Base-by-base conservation (phyloP, 73 alveolate species). In the Stentor coeruleus region DNA sequence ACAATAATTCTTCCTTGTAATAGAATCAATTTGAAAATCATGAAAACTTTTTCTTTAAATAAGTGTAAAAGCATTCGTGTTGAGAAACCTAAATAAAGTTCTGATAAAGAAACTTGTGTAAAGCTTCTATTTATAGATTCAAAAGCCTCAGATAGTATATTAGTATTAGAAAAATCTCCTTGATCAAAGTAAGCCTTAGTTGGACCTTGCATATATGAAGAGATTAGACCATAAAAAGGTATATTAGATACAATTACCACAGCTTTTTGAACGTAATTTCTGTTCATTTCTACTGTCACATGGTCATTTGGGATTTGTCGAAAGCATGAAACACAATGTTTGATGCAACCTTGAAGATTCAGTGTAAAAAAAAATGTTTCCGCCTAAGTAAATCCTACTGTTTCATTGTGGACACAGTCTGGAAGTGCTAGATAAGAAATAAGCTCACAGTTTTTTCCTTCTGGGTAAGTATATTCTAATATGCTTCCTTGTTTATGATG, bases 401-500 rank as follows among this genome's bases (percentile, higher is more conserved):
- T 66, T 33, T 20, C 39, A 2, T 66, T 66, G 79, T 66, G 79
- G 79, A 66, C 37, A 40, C 79, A 66, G 79, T 66, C 79, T 26
- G 79, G 79, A 1, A 66, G 79, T 11, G 79, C 79, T 0, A 66
- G 39, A 66, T 66, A 66, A 14, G 79, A 26, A 20, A 66, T 28
- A 20, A 66, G 37, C 11, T 66, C 79, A 66, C 39, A 28, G n/a
- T 66, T 31, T 66, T 20, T 15, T 20, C 33, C 33, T 26, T 66
- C 79, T 33, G 79, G 79, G 41, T 66, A 66, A 20, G n/a, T 26
- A 2, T 26, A 66, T 31, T 66, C 79, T 14, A 66, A 37, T 14
- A 66, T 66, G 37, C 79, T 66, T 20, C 79, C 79, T 66, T 66
- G n/a, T 66, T 66, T 66, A 31, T 66, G 79, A 66, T 66, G 79